Conservation (phyloP, 352 stramenopile genomes). For the Globisporangium echinulatum region DNA sequence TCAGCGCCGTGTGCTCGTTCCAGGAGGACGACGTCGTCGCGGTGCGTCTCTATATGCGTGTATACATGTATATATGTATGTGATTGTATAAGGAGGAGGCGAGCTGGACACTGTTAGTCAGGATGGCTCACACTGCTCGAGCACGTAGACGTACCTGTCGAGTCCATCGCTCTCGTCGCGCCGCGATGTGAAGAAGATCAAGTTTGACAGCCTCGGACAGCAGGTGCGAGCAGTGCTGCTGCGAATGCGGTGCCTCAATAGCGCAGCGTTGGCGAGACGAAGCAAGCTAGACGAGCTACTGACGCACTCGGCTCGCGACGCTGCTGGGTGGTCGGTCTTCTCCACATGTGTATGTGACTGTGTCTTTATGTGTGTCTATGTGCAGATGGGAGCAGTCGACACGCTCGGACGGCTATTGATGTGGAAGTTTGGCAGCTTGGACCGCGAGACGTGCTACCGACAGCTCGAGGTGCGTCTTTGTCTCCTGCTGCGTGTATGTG, state of each 20-base stretch:
- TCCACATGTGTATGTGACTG: background rate
- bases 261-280: background rate
- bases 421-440: conserved; percentile 79
- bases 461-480: conserved; percentile 38
- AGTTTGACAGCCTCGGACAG: conserved; percentile 74
- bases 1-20: conserved; percentile 62
- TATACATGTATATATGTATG: conserved; percentile 1
- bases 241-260: background rate
- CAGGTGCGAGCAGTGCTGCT: conserved; percentile 30
- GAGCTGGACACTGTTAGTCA: background rate
- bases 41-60: conserved; percentile 21
- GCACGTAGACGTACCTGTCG: conserved; percentile 44
- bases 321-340: too few species aligned
- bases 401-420: conserved; percentile 57
- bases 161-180: conserved; percentile 49
- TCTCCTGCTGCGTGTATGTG: too few species aligned
- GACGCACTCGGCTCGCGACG: too few species aligned
- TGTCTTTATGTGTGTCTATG: background rate
- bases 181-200: conserved; percentile 68
- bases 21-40: conserved; percentile 57
- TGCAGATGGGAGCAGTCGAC: conserved; percentile 75
- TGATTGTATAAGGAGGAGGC: background rate
- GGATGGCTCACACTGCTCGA: background rate
- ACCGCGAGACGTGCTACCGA: conserved; percentile 59
- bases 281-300: too few species aligned